A percentile compares a stretch with the other conserved stretches of the same genome.
Conservation (phyloP, 805 yeast species). For the Zygoascus bituminiphila region DNA sequence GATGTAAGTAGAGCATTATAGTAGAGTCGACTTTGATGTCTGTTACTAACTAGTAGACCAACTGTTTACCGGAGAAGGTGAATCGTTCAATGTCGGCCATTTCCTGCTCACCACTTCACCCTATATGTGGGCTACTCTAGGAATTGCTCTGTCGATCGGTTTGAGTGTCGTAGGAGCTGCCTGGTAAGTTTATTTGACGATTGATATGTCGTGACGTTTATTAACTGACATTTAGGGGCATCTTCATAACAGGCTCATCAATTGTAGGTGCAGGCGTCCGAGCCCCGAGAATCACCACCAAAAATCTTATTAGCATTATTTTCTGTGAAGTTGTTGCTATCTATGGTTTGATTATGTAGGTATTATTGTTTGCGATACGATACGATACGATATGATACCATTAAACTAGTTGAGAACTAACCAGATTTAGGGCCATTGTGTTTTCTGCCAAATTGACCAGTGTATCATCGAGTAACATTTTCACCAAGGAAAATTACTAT, state of each 20-base stretch:
- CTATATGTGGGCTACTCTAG: slow-evolving; percentile 92
- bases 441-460: slow-evolving; percentile 79
- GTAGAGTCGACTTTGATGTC: not conserved
- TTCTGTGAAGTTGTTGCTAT: slow-evolving; percentile 99
- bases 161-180: slow-evolving; percentile 96
- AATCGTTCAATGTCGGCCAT: slow-evolving; percentile 82
- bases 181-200: slow-evolving; percentile 42
- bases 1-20: slow-evolving; percentile 25
- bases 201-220: slow-evolving; percentile 38
- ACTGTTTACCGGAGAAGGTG: slow-evolving; percentile 87
- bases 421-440: slow-evolving; percentile 58
- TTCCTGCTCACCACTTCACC: slow-evolving; percentile 83
- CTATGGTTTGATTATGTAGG: slow-evolving; percentile 81
- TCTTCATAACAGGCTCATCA: slow-evolving; percentile 89
- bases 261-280: slow-evolving; percentile 97
- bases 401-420: not conserved
- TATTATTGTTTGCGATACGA: not conserved
- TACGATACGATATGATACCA: not conserved
- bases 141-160: slow-evolving; percentile 87
- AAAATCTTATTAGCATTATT: slow-evolving; percentile 90
- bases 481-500: slow-evolving; percentile 76
- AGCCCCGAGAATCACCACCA: slow-evolving; percentile 95
- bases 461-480: slow-evolving; percentile 52
- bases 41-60: slow-evolving; percentile 12
- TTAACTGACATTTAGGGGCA: slow-evolving; percentile 42